Evolutionary conservation across 192 early-diverging fungal species (phyloP), one percentile per base, ranked within the genome.

Genomic region (Coemansia sp.): DNA sequence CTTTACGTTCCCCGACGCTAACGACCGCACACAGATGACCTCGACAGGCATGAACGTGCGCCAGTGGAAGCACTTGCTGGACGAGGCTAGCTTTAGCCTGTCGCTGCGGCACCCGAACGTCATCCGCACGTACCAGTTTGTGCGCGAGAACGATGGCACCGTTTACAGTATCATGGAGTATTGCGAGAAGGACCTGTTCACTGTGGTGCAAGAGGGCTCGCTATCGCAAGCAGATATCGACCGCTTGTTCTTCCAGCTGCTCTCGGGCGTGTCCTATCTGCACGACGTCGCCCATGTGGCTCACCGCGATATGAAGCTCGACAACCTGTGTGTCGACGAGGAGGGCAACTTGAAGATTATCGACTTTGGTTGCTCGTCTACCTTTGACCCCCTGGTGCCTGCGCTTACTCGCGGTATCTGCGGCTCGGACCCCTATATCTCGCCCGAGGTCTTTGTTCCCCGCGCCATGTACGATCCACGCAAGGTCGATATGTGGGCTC

Each of bases 371-470:
- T 91, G 92, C 69, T 87, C 89, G 10, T 85, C 87, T 23, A 93
- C 89, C 9, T 91, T 91, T 43, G 87, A 88, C 88, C 75, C 88
- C 63, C 57, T 69, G 76, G 63, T 59, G 71, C 65, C 90, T 79
- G 59, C 86, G 21, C 87, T 89, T 37, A 92, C 92, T 18, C 84
- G 81, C 76, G 96, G 95, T 20, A 80, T 94, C 26, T 93, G 86
- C 74, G 96, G 96, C 0, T 93, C 91, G 9, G 95, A 94, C 59
- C 95, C 96, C 9, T 98, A 98, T 81, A 96, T 98, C 80, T 92
- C 93, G 0, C 96, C 96, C 36, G 96, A 97, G 71, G 83, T 88
- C 31, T 92, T 93, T 69, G 64, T 69, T 11, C 71, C 78, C 13
- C 70, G 65, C 23, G 81, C 84, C 0, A 74, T 83, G 65, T 95